Evolutionary conservation across 495 filamentous ascomycete genomes (phyloP).

Genomic region (Aspergillus diversus): DNA sequence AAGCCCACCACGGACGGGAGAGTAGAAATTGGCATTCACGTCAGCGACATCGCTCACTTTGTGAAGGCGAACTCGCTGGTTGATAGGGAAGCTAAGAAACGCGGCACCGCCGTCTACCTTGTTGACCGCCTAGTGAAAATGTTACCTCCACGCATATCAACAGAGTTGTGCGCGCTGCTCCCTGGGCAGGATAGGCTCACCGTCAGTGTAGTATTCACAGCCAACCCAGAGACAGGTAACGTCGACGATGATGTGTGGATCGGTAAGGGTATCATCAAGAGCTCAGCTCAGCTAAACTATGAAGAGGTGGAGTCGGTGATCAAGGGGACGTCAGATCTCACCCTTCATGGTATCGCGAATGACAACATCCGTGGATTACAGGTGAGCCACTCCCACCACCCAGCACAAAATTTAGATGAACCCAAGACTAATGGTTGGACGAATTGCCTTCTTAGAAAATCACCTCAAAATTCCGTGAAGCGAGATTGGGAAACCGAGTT

Average conservation of each 20-base stretch:
- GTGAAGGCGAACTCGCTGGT: slow-evolving; percentile 95
- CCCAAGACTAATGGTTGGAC: slow-evolving; percentile 5
- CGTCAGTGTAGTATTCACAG: slow-evolving; percentile 88
- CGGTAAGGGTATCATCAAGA: slow-evolving; percentile 92
- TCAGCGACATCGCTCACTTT: slow-evolving; percentile 95
- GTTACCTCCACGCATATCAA: slow-evolving; percentile 81
- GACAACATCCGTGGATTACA: slow-evolving; percentile 79
- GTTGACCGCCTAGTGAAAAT: slow-evolving; percentile 90
- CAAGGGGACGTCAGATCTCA: slow-evolving; percentile 58
- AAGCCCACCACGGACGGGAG: slow-evolving; percentile 79
- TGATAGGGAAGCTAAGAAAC: slow-evolving; percentile 97
- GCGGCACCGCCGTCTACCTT: slow-evolving; percentile 92
- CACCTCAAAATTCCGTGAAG: slow-evolving; percentile 85
- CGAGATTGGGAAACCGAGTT: slow-evolving; percentile 76
- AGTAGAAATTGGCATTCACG: slow-evolving; percentile 94
- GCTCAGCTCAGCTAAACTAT: slow-evolving; percentile 79
- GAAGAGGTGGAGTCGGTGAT: slow-evolving; percentile 83
- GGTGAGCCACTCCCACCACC: slow-evolving; percentile 48
- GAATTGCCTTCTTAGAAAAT: slow-evolving; percentile 54
- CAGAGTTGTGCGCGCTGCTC: slow-evolving; percentile 83
- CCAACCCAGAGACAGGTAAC: slow-evolving; percentile 74
- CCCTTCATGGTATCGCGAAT: slow-evolving; percentile 60
- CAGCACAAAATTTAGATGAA: not conserved
- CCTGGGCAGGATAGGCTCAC: slow-evolving; percentile 88
- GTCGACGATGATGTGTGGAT: slow-evolving; percentile 85